A percentile compares a stretch with the other conserved stretches of the same genome.
These are phyloP conservation scores for Prunella vulgaris DNA, from an alignment of 257 asterid genomes.

Conservation along the genomic window DNA sequence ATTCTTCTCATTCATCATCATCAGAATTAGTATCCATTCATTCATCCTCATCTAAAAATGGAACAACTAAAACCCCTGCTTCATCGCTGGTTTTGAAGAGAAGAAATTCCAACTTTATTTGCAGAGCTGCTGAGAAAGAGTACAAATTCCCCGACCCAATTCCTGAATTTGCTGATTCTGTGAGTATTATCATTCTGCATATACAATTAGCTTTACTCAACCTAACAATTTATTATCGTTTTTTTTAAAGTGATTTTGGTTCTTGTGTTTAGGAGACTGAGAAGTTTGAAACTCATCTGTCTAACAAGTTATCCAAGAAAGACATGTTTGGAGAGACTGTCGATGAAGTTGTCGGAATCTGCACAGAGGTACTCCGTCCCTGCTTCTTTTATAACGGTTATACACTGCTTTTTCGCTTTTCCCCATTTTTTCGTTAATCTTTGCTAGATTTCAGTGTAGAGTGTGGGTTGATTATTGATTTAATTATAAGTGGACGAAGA, in stretches of 20 bases:
- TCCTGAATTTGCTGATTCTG: conserved; percentile 92
- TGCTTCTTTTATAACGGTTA: not conserved
- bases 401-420: not conserved
- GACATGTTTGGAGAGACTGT: conserved; percentile 74
- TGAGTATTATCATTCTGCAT: conserved; percentile 23
- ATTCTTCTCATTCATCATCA: conserved; percentile 15
- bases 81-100: conserved; percentile 1
- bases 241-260: no score
- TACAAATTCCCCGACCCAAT: conserved; percentile 93
- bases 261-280: conserved; percentile 57
- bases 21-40: no score
- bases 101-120: conserved; percentile 30
- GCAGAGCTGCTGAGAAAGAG: conserved; percentile 80
- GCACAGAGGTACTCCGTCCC: conserved; percentile 57
- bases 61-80: not conserved
- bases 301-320: conserved; percentile 65
- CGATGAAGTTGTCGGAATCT: conserved; percentile 74
- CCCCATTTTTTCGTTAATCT: no score
- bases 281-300: conserved; percentile 64
- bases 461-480: not conserved
- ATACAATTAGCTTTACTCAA: not conserved
- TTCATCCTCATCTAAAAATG: not conserved
- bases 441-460: not conserved
- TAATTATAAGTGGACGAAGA: not conserved
- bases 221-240: no score